Evolutionary conservation across 1,139 yeast species (phyloP).

Genomic region (Tardiomyces digboiensis): DNA sequence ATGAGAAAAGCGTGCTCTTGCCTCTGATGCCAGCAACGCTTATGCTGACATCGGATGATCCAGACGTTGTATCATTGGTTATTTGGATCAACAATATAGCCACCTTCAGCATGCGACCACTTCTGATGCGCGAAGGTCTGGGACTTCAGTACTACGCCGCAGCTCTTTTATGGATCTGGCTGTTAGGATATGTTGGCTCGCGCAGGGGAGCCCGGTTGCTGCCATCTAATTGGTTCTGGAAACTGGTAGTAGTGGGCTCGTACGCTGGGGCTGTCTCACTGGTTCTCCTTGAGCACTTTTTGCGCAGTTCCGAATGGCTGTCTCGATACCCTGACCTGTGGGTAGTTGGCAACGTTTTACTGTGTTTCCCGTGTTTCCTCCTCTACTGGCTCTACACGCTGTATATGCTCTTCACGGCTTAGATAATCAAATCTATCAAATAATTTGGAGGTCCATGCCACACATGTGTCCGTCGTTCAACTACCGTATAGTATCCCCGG

Average conservation of each 20-base stretch:
- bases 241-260: constrained; percentile 43
- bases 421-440: no score
- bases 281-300: constrained; percentile 44
- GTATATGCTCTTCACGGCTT: constrained; percentile 42
- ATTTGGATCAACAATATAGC: constrained; percentile 87
- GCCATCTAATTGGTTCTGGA: constrained; percentile 47
- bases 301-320: constrained; percentile 16
- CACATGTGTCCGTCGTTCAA: no score
- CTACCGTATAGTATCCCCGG: no score
- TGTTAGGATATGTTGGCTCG: constrained; percentile 33
- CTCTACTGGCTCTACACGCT: constrained; percentile 74
- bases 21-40: constrained; percentile 83
- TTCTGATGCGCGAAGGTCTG: constrained; percentile 68
- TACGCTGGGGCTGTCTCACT: constrained; percentile 45
- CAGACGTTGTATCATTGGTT: constrained; percentile 56
- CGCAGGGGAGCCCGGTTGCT: constrained; percentile 15
- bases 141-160: constrained; percentile 59
- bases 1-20: constrained; percentile 81
- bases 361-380: constrained; percentile 68
- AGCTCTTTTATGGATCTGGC: constrained; percentile 69
- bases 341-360: constrained; percentile 64
- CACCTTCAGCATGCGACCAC: constrained; percentile 80
- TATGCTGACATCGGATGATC: constrained; percentile 47
- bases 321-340: constrained; percentile 68
- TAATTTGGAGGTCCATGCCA: no score